A percentile compares a stretch with the other conserved stretches of the same genome.
These are phyloP conservation scores for Irpex lacteus DNA, from an alignment of 1,284 basidiomycete species.

Conservation along the genomic window DNA sequence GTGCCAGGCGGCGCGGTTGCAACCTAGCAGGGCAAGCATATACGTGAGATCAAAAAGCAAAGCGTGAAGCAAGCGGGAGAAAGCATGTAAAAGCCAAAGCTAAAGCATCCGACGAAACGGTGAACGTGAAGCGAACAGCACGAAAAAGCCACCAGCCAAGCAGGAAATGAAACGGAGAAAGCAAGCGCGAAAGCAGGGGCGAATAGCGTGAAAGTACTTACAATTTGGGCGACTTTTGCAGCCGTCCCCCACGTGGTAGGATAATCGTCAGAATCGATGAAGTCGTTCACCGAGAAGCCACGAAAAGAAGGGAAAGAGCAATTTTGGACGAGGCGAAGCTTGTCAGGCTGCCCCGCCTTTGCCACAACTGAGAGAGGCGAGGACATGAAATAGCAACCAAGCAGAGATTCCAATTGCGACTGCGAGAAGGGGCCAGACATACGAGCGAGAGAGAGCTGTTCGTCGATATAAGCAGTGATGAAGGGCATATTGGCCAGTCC, in stretches of 20 bases:
- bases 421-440: background rate
- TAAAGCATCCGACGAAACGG: no score
- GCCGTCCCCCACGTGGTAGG: constrained; percentile 30
- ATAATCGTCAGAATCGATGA: constrained; percentile 28
- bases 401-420: constrained; percentile 20
- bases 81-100: background rate
- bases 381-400: constrained; percentile 21
- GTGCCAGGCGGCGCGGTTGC: constrained; percentile 29
- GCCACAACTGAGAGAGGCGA: constrained; percentile 23
- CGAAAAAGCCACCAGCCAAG: no score
- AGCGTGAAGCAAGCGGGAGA: background rate
- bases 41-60: no score
- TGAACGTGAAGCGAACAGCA: no score
- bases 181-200: no score
- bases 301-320: background rate
- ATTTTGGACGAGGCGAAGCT: constrained; percentile 13
- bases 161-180: no score
- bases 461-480: background rate
- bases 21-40: no score
- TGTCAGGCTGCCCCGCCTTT: constrained; percentile 4
- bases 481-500: background rate
- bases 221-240: constrained; percentile 26
- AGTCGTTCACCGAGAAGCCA: constrained; percentile 28
- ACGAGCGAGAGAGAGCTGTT: background rate
- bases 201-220: constrained; percentile 29